A percentile compares a stretch with the other conserved stretches of the same genome.
phyloP scores from a whole-genome alignment of 2,329 filamentous ascomycete genomes.

The Ophiostoma novo-ulmi region DNA sequence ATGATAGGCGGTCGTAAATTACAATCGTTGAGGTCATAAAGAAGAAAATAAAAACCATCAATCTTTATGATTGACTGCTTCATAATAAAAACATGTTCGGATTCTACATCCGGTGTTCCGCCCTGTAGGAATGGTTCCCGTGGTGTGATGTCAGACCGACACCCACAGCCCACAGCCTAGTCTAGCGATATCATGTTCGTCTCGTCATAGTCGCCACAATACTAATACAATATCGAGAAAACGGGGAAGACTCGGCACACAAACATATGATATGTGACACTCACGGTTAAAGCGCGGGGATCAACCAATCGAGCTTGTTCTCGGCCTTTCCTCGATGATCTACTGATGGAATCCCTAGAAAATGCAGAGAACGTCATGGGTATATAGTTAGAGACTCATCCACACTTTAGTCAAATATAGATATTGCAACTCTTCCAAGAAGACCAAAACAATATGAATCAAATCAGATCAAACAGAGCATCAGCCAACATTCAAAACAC shows the following conservation, averaged over 20 bases:
- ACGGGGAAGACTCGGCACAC: not conserved
- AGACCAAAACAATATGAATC: not conserved
- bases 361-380: not conserved
- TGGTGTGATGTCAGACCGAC: slow-evolving; percentile 6
- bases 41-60: not conserved
- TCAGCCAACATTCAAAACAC: slow-evolving; percentile 1
- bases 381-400: not conserved
- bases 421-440: not conserved
- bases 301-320: not conserved
- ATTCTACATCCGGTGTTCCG: not conserved
- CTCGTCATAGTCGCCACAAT: slow-evolving; percentile 2
- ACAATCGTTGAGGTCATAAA: no score
- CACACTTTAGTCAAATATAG: not conserved
- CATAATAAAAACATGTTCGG: not conserved
- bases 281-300: not conserved
- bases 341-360: not conserved
- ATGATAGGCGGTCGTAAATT: no score
- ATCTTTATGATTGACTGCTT: not conserved
- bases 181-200: not conserved
- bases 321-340: not conserved
- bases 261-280: slow-evolving; percentile 2
- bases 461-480: not conserved
- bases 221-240: not conserved
- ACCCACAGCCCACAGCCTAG: not conserved
- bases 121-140: not conserved